These are phyloP conservation scores for Colletotrichum sp. DNA, from an alignment of 2,329 filamentous ascomycete species.

Conservation along the genomic window DNA sequence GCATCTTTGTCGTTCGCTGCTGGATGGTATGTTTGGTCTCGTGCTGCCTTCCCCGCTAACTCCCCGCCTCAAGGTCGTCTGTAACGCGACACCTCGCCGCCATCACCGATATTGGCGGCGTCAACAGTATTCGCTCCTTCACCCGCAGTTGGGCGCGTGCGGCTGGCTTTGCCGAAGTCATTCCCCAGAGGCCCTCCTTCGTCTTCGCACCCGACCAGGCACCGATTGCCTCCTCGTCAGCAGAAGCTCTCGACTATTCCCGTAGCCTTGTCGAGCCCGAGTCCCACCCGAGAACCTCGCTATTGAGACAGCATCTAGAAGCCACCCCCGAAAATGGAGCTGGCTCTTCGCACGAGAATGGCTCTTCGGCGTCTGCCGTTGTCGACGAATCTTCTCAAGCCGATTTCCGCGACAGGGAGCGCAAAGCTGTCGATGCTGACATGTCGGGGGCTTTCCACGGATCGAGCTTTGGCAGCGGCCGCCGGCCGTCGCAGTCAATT, in stretches of 20 bases:
- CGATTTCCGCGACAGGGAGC: conserved; percentile 51
- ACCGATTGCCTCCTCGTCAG: conserved; percentile 39
- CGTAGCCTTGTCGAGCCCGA: conserved; percentile 44
- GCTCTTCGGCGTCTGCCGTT: conserved; percentile 18
- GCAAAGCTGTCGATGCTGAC: conserved; percentile 51
- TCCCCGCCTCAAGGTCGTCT: conserved; percentile 53
- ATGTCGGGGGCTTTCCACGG: conserved; percentile 38
- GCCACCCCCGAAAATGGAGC: conserved; percentile 25
- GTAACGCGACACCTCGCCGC: conserved; percentile 61
- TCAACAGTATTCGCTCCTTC: conserved; percentile 95
- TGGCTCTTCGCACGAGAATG: conserved; percentile 3
- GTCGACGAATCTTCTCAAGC: conserved; percentile 6
- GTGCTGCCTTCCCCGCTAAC: conserved; percentile 24
- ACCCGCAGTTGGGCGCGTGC: conserved; percentile 92
- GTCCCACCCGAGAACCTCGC: conserved; percentile 40
- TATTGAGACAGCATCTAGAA: conserved; percentile 60
- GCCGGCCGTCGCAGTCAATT: conserved; percentile 47
- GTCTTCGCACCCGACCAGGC: conserved; percentile 65
- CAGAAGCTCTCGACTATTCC: conserved; percentile 43
- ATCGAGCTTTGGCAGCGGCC: conserved; percentile 30
- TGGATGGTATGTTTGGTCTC: conserved; percentile 24
- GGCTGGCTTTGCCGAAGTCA: conserved; percentile 85
- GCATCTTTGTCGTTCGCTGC: not conserved
- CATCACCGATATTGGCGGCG: conserved; percentile 78
- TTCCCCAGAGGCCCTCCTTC: conserved; percentile 79